A percentile compares a stretch with the other conserved stretches of the same genome.
phyloP scores from a whole-genome alignment of 495 filamentous ascomycete species.

The Pseudevernia furfuracea region DNA sequence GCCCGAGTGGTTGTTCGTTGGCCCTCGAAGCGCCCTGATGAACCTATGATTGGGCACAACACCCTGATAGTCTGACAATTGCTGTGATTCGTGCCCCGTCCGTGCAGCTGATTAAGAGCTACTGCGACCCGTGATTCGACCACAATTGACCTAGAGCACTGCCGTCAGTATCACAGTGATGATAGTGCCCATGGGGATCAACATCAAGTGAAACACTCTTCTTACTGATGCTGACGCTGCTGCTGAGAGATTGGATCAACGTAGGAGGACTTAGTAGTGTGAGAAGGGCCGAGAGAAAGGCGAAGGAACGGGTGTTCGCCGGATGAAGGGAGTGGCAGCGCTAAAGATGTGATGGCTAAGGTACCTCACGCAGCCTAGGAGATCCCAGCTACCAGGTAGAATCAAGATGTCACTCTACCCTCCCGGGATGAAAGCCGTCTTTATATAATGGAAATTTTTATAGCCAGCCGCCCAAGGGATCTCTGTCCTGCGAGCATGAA shows the following conservation, averaged over 20 bases:
- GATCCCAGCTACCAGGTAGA: constrained; percentile 12
- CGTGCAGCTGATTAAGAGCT: constrained; percentile 27
- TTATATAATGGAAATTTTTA: constrained; percentile 8
- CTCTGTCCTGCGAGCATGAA: constrained; percentile 5
- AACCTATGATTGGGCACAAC: constrained; percentile 12
- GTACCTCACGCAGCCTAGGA: constrained; percentile 3
- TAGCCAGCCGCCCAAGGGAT: constrained; percentile 17
- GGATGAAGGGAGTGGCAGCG: constrained; percentile 1
- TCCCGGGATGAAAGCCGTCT: constrained; percentile 10
- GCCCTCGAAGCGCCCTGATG: constrained; percentile 20
- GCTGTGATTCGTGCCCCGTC: constrained; percentile 25
- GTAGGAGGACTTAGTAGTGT: neutral
- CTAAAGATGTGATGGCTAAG: constrained; percentile 12
- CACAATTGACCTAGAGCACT: constrained; percentile 14
- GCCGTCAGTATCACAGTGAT: constrained; percentile 20
- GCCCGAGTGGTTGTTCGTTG: constrained; percentile 17
- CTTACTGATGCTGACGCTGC: neutral
- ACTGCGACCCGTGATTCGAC: constrained; percentile 24
- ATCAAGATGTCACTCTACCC: constrained; percentile 4
- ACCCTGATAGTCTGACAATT: constrained; percentile 12
- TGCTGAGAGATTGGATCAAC: neutral
- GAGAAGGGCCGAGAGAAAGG: neutral
- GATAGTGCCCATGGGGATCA: no score
- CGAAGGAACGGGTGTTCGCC: neutral
- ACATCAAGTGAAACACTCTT: neutral